Base-by-base conservation (phyloP, 176 grass and related monocot genomes). In the Melocanna baccifera region DNA sequence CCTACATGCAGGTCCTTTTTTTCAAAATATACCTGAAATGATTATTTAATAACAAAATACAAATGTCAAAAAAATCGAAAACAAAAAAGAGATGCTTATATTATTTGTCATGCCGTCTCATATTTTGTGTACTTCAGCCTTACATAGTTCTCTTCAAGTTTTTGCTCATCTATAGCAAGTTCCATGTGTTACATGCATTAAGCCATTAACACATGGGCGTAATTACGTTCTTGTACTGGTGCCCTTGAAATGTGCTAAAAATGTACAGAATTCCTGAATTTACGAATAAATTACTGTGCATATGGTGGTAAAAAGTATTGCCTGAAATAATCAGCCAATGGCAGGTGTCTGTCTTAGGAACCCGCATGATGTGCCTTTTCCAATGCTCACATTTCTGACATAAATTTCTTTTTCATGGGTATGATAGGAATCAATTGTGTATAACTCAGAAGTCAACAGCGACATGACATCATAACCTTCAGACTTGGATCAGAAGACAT, bases 141-240 rank as follows among this genome's bases (percentile, higher is more conserved):
- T 82, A 69, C 40, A 20, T 75, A 75, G 36, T 41, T 80, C 18
- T 67, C 56, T 62, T 65, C 36, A 40, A 81, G 12, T 77, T 76
- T 82, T 41, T 82, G 63, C 52, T 77, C 45, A 87, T 61, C 41
- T 67, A 12, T 82, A 69, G 68, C 2, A 0, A 45, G 43, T 45
- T 45, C 30, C 30, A 71, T 37, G 40, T 69, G 3, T 68, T 56
- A 8, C 51, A 59, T 71, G 67, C n/a, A n/a, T n/a, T n/a, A n/a
- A n/a, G n/a, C n/a, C 16, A 46, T 42, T 72, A 62, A 83, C 41
- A 73, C 37, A 19, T 72, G 28, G 56, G 15, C 12, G 48, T 71
- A 39, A 40, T 10, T 62, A 46, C 15, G 5, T 67, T 43, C 2
- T 43, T 52, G 15, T 52, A 42, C 32, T 37, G 30, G 30, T 30